Conservation (phyloP, 179 eudicot species). For the Pouteria campechiana region DNA sequence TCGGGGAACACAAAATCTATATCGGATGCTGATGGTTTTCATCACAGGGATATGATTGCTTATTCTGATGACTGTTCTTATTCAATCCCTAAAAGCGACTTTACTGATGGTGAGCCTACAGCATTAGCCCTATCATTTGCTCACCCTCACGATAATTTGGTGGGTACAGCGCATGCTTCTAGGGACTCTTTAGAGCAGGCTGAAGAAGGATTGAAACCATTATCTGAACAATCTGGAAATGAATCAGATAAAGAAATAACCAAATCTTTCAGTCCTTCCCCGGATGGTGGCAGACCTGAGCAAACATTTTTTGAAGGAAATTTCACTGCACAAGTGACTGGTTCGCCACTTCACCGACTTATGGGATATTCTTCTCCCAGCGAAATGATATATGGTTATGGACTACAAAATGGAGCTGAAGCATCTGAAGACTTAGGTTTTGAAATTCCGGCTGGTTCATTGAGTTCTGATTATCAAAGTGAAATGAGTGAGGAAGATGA, state of each 20-base stretch:
- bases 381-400: conserved; percentile 16
- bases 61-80: conserved; percentile 23
- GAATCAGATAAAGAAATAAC: too few species aligned
- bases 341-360: conserved; percentile 62
- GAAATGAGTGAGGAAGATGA: too few species aligned
- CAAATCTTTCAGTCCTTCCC: too few species aligned
- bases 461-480: too few species aligned
- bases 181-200: conserved; percentile 16
- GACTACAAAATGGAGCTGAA: too few species aligned
- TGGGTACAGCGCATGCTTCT: conserved; percentile 11
- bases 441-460: too few species aligned
- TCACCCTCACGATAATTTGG: not conserved
- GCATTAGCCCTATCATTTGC: conserved; percentile 1
- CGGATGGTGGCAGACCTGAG: too few species aligned
- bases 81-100: conserved; percentile 12
- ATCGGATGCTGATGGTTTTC: conserved; percentile 3
- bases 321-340: conserved; percentile 19
- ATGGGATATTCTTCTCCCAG: conserved; percentile 69
- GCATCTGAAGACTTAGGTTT: too few species aligned
- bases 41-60: conserved; percentile 13
- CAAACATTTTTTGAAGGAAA: too few species aligned
- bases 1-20: conserved; percentile 2
- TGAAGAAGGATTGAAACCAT: conserved; percentile 21
- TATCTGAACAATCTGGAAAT: too few species aligned
- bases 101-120: conserved; percentile 19